A percentile compares a stretch with the other conserved stretches of the same genome.
These are phyloP conservation scores for Geoglossum cookeanum DNA, from an alignment of 2,329 filamentous ascomycete species.

Conservation along the genomic window DNA sequence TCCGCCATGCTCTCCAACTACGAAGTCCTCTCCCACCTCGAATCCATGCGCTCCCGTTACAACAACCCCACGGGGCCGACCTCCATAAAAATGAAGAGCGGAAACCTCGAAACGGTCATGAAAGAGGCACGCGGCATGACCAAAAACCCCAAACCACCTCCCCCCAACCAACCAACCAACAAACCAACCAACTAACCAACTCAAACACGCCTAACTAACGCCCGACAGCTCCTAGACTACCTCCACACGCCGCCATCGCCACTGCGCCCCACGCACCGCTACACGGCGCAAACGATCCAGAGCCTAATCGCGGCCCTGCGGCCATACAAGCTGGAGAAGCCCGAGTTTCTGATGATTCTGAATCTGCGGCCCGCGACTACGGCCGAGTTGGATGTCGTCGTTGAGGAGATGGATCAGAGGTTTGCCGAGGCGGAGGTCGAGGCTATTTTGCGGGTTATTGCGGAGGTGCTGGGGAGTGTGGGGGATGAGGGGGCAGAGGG, in stretches of 20 bases:
- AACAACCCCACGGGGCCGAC: constrained; percentile 10
- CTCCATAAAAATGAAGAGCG: constrained; percentile 17
- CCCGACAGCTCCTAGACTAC: constrained; percentile 37
- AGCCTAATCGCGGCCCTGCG: constrained; percentile 35
- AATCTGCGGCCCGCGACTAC: constrained; percentile 41
- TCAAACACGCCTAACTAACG: neutral
- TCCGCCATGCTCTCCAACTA: constrained; percentile 52
- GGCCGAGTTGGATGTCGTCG: constrained; percentile 39
- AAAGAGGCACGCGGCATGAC: constrained; percentile 34
- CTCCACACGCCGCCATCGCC: constrained; percentile 36
- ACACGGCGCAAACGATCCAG: constrained; percentile 32
- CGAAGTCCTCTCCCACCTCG: constrained; percentile 50
- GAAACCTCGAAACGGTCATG: constrained; percentile 40
- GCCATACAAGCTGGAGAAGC: constrained; percentile 43
- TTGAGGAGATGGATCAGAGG: constrained; percentile 45
- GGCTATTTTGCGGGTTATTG: constrained; percentile 36
- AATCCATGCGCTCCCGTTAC: constrained; percentile 34
- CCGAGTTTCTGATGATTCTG: constrained; percentile 48
- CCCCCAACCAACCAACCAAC: neutral
- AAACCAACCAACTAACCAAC: too few relatives aligned
- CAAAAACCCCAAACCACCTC: neutral
- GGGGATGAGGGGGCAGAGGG: constrained; percentile 1
- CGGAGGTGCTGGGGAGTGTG: constrained; percentile 33
- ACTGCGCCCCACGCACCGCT: constrained; percentile 30
- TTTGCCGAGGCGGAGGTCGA: constrained; percentile 40